Percentiles rank a stretch among this genome's conserved stretches.
Conservation (phyloP, 768 basidiomycete species). For the Termitomyces sp. region DNA sequence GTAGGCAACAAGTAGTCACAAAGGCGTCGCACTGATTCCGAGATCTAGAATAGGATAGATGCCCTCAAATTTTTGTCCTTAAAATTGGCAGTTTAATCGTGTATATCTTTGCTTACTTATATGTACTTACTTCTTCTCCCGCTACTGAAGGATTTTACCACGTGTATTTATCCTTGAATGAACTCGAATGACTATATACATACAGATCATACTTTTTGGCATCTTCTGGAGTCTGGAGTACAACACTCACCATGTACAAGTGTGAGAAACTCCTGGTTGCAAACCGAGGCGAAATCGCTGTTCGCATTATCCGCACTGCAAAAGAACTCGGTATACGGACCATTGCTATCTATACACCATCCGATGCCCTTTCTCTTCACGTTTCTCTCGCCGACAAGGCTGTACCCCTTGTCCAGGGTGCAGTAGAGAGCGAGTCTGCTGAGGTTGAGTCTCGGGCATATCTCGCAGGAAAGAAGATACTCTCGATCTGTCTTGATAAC, state of each 20-base stretch:
- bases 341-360: constrained; percentile 52
- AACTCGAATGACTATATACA: not conserved
- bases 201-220: not conserved
- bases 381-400: constrained; percentile 51
- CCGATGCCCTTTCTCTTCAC: constrained; percentile 54
- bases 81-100: no score
- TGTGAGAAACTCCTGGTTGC: constrained; percentile 56
- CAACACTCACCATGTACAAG: constrained; percentile 5
- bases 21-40: not conserved
- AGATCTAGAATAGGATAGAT: no score
- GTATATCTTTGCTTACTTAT: no score
- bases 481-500: constrained; percentile 34
- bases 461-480: constrained; percentile 28
- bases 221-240: not conserved
- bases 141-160: no score
- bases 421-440: not conserved
- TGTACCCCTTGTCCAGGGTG: constrained; percentile 23
- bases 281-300: constrained; percentile 70
- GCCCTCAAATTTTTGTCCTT: no score
- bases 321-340: constrained; percentile 44
- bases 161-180: not conserved
- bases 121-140: no score
- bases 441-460: constrained; percentile 40
- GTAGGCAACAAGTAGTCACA: no score
- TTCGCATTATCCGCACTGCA: constrained; percentile 56